Base-by-base conservation (phyloP, 805 yeast species). In the Limtongozyma cylindracea region DNA sequence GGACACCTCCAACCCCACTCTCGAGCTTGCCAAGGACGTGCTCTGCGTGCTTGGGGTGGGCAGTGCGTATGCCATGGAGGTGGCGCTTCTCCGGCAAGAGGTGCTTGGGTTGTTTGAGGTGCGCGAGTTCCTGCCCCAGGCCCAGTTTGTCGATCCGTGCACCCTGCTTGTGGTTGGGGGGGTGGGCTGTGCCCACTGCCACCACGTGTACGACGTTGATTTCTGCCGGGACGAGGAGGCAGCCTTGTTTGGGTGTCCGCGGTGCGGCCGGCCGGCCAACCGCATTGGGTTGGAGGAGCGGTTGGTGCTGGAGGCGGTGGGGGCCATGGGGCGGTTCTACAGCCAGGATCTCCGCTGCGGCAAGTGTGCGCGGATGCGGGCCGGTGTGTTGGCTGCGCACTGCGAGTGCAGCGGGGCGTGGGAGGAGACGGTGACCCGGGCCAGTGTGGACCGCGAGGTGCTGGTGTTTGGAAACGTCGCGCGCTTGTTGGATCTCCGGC, bases 331-430 rank as follows among this genome's bases (percentile, higher is more conserved):
- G n/a, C 45, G 52, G 23, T 88, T 59, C 41, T 62, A 63, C 38
- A 49, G 59, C 12, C 99, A 88, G 43, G 96, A 84, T 41, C 49
- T 73, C 33, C 61, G 59, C 32, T 88, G 99, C 42, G 37, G 48
- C 10, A 78, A 74, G 37, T 88, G 98, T 43, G 55, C 61, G 13
- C 60, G 51, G 25, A 49, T 77, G 25, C 63, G 64, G 33, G 64
- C 60, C 17, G 69, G 62, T 31, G 68, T 70, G 29, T 53, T 88
- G 59, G 58, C 78, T 16, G 52, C 52, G 15, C 65, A 65, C 39
- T 91, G 98, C 43, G 45, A 60, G 11, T 88, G 98, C 39, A 84
- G 98, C 0, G 99, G 99, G 6, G 39, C 45, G 10, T 80, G 92
- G 93, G 49, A 42, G 4, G 68, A 62, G 21, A 63, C 74, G 0